Evolutionary conservation across 2,329 filamentous ascomycete species (phyloP), one percentile per base, ranked within the genome.

Genomic region (Xylariaceae sp.): DNA sequence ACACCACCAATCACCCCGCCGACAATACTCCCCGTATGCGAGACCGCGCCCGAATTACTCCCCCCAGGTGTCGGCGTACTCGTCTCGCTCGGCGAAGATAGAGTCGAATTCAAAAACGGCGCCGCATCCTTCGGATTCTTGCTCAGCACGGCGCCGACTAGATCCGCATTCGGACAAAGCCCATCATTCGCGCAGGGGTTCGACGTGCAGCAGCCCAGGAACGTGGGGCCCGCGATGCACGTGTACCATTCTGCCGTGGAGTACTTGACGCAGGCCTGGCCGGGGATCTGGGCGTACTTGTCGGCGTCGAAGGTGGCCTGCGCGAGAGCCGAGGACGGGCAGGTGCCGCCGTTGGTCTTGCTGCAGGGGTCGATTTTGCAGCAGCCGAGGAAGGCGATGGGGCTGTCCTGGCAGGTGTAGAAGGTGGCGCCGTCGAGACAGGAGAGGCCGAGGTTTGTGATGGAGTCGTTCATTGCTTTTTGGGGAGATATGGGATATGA

Each of bases 141-240:
- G 13, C 49, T 51, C 42, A 69, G 47, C 11, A 23, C 44, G 4
- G 65, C 66, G 3, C 53, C 55, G 1, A 53, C 54, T 5, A 67
- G 50, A 49, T 64, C 34, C 2, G 35, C 18, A 1, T 50, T 9
- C 9, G 58, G 53, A 17, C 66, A 69, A 17, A 50, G 13, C 7
- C 55, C 57, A 1, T 9, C 23, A 11, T 59, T 54, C 4, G 7
- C 15, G 56, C 67, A 69, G 4, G 67, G 60, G 47, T 67, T 64
- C 10, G 58, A 58, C 15, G 23, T 23, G 60, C 68, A 69, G 59
- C 68, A 69, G 3, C 68, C 68, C 11, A 69, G n/a, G 49, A 69
- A 69, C 4, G 64, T 61, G 15, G 57, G 60, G 10, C 61, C 61
- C 35, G 4, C 45, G 8, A 1, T 17, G 60, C 68, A 69, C 2